phyloP scores from a whole-genome alignment of 345 rosid genomes.

The Boechera stricta region DNA sequence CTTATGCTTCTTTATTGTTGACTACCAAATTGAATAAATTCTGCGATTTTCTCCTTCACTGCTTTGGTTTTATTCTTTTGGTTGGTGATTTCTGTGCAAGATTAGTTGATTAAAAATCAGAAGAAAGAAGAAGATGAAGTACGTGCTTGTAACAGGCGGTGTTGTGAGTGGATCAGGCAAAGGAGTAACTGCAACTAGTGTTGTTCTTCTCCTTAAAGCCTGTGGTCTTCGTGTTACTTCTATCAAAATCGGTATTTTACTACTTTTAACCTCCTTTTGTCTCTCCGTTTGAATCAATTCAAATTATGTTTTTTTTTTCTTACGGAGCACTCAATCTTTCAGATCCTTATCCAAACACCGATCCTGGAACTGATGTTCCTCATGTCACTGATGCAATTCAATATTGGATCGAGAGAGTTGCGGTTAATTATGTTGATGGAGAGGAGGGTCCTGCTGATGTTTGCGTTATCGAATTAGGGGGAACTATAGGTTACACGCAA shows the following conservation, averaged over 20 bases:
- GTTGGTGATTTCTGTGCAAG: too few species aligned
- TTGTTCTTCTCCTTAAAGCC: too few species aligned
- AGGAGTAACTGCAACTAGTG: too few species aligned
- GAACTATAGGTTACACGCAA: slow-evolving; percentile 72
- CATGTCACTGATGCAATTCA: slow-evolving; percentile 94
- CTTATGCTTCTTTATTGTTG: too few species aligned
- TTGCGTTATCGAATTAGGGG: slow-evolving; percentile 95
- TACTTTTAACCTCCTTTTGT: neutral
- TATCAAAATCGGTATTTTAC: slow-evolving; percentile 68
- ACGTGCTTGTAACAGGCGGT: too few species aligned
- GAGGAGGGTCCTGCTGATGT: slow-evolving; percentile 85
- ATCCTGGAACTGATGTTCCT: slow-evolving; percentile 95
- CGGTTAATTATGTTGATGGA: slow-evolving; percentile 81
- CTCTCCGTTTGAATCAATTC: neutral
- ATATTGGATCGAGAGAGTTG: slow-evolving; percentile 90
- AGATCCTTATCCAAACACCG: slow-evolving; percentile 96
- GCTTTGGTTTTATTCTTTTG: too few species aligned
- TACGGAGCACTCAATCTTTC: slow-evolving; percentile 28
- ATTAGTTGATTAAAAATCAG: too few species aligned
- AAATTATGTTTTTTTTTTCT: slow-evolving; percentile 38
- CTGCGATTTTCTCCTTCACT: too few species aligned
- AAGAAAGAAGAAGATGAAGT: too few species aligned
- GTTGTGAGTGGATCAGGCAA: too few species aligned
- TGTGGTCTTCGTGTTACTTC: slow-evolving; percentile 53
- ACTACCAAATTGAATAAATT: too few species aligned